A percentile compares a stretch with the other conserved stretches of the same genome.
These are phyloP conservation scores for Phaeosphaeria sp. DNA, from an alignment of 2,329 filamentous ascomycete genomes.

Conservation along the genomic window DNA sequence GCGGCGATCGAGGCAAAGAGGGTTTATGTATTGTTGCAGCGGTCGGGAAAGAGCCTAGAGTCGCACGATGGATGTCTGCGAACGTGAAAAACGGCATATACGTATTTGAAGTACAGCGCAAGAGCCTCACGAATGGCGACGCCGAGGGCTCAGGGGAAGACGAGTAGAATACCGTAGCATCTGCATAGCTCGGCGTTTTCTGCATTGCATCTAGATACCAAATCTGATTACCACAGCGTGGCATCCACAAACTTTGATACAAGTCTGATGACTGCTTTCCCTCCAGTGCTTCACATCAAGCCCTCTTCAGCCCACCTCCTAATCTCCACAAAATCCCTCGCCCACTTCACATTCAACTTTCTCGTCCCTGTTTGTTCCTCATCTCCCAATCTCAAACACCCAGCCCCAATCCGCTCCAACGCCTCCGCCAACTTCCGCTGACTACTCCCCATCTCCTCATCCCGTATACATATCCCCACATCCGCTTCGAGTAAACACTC, in stretches of 20 bases:
- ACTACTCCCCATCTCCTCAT: conserved; percentile 44
- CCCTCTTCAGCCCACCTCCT: conserved; percentile 4
- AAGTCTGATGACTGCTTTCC: too few relatives aligned
- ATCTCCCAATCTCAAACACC: conserved; percentile 16
- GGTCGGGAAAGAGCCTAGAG: conserved; percentile 82
- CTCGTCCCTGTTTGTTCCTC: too few relatives aligned
- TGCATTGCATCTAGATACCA: conserved; percentile 8
- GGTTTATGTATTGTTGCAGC: conserved; percentile 87
- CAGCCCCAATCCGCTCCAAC: conserved; percentile 39
- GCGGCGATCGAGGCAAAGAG: conserved; percentile 74
- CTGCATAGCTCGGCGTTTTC: conserved; percentile 5
- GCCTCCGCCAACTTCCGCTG: conserved; percentile 45
- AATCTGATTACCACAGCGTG: conserved; percentile 1
- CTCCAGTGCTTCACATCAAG: too few relatives aligned
- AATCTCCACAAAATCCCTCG: conserved; percentile 18
- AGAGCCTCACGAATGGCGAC: conserved; percentile 28
- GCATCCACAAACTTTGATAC: background rate
- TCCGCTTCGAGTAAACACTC: conserved; percentile 54
- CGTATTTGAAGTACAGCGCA: conserved; percentile 77
- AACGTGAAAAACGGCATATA: conserved; percentile 81
- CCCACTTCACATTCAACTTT: background rate
- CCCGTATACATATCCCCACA: conserved; percentile 55
- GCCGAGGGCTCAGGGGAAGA: conserved; percentile 13
- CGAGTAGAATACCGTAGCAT: conserved; percentile 7
- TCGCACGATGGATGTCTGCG: conserved; percentile 80